Base-by-base conservation (phyloP, 805 yeast species). In the Starmerella vaccinii region DNA sequence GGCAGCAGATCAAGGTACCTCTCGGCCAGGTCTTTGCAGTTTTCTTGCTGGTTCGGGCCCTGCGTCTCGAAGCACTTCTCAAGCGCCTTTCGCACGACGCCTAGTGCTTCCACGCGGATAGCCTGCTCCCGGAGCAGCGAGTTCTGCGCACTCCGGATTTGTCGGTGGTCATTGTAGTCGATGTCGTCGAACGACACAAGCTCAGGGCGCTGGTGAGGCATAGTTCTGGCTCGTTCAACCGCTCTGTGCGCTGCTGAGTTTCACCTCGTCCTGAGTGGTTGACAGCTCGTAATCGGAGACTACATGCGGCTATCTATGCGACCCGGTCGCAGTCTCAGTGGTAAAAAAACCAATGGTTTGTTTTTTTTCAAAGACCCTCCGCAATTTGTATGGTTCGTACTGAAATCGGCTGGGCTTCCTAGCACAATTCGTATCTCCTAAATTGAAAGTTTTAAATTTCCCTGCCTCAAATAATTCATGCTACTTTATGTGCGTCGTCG, bases 101-200 rank as follows among this genome's bases (percentile, higher is more conserved):
- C 80, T 56, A 85, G 70, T 21, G 81, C 84, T 58, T 77, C 76
- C 53, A 78, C 73, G 63, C 84, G 77, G 60, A 84, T 76, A 76
- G 81, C 83, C 65, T 85, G 92, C 67, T 84, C 94, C 67, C 87
- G 80, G 50, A 83, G 60, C 76, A 84, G 72, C 24, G 90, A 76
- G 54, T 76, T 77, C 71, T 86, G 85, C n/a, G 95, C 95, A 43
- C 73, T 70, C 50, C 77, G 76, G 46, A 85, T 76, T 57, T 78
- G 80, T 15, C 70, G 67, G 54, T 74, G 73, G 66, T 84, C 78
- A 60, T 75, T 75, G 68, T 85, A 85, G 70, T 83, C 83, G 57
- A 85, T 83, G 57, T 81, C 84, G 68, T 85, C 94, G 63, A 84
- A 85, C 39, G 94, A 84, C 49, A 84, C 90, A 60, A 77, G 73